Evolutionary conservation across 202 grass and related monocot species (phyloP).

Genomic region (Sporobolus alterniflorus): DNA sequence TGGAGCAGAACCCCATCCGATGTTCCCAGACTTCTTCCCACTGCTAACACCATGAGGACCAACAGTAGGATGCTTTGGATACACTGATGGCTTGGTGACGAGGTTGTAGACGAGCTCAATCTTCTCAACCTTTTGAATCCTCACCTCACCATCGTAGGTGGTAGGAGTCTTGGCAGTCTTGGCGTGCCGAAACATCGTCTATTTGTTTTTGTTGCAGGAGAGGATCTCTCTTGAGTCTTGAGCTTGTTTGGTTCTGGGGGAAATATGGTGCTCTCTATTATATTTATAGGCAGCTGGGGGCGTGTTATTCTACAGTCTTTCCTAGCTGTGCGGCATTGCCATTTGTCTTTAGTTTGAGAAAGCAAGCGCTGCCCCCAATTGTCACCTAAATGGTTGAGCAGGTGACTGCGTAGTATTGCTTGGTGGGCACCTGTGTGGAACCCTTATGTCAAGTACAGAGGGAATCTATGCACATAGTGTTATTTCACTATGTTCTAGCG

Average conservation of each 20-base stretch:
- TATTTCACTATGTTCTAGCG: no score
- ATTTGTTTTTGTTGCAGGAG: not conserved
- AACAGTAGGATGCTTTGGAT: not conserved
- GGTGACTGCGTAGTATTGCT: no score
- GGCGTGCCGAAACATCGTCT: slow-evolving; percentile 13
- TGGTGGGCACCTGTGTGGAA: no score
- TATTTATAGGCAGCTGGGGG: slow-evolving; percentile 25
- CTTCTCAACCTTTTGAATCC: slow-evolving; percentile 52
- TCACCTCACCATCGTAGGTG: slow-evolving; percentile 30
- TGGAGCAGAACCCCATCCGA: not conserved
- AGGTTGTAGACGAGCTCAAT: slow-evolving; percentile 43
- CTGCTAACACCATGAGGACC: not conserved
- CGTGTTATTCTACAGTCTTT: not conserved
- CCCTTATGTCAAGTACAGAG: no score
- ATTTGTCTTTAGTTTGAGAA: not conserved
- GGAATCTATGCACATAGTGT: no score
- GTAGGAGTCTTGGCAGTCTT: slow-evolving; percentile 8
- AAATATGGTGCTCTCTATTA: not conserved
- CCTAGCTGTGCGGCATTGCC: not conserved
- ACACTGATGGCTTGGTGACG: slow-evolving; percentile 26
- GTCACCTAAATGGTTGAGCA: not conserved
- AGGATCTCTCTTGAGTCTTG: not conserved
- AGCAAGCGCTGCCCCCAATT: not conserved
- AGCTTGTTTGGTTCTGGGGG: not conserved
- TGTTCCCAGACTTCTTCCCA: not conserved